Base-by-base conservation (phyloP, 2,329 filamentous ascomycete genomes). In the Arthroderma sp. region DNA sequence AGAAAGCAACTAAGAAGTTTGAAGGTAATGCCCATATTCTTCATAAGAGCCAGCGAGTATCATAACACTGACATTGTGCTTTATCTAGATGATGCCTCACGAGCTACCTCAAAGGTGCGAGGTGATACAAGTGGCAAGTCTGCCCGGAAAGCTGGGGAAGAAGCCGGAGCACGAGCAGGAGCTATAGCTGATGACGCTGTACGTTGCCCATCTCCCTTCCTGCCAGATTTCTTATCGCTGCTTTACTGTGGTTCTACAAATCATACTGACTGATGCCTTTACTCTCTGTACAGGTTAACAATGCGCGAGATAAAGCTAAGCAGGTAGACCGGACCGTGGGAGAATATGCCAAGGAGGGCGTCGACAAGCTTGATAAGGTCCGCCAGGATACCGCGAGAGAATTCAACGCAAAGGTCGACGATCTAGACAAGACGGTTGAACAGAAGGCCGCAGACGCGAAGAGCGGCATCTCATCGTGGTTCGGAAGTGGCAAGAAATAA, bases 401-500 rank as follows among this genome's bases (percentile, higher is more conserved):
- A 45, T 50, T 76, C 52, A 69, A 73, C 53, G 59, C 59, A 38
- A 68, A 70, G 6, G 68, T 91, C 42, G 82, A 95, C 65, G 77
- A 82, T 63, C 81, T 88, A 56, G 88, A 94, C 68, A 77, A 78
- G 57, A 87, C 79, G 53, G 82, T 94, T 43, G 83, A 88, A 70
- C 71, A 84, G 53, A 79, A 80, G 53, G 78, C 86, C 3, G 66
- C 79, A 42, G 83, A 94, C 71, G 83, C 86, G 38, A 94, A 94
- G 78, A 77, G 79, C 56, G 82, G 83, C 51, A 65, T 94, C 56
- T 84, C 82, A 36, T 77, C 83, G 62, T 95, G 87, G 88, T 94
- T 95, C 58, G 82, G 86, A 22, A 74, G 74, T 43, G 69, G 60
- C 29, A 52, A 50, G 47, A 52, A 52, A 46, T 51, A 46, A 22